phyloP scores from a whole-genome alignment of 140 eudicot genomes.

The Erigeron philadelphicus region DNA sequence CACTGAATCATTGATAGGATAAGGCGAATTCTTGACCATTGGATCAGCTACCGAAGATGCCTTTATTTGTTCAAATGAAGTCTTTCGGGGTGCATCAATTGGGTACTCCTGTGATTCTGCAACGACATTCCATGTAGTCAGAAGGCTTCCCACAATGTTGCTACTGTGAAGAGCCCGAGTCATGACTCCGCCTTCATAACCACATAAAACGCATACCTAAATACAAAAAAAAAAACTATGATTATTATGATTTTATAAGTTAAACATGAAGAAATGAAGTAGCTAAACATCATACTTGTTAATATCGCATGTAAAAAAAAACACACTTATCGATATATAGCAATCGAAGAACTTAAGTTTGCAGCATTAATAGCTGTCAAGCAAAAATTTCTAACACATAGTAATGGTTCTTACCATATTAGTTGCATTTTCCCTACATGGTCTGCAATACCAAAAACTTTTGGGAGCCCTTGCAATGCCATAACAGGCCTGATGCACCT shows the following conservation, averaged over 20 bases:
- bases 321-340: not conserved
- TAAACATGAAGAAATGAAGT: not conserved
- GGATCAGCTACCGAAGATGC: slow-evolving; percentile 27
- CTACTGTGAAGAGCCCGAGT: slow-evolving; percentile 50
- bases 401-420: slow-evolving; percentile 38
- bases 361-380: not conserved
- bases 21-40: slow-evolving; percentile 15
- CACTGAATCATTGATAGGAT: slow-evolving; percentile 18
- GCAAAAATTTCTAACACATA: not conserved
- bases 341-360: not conserved
- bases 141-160: slow-evolving; percentile 40
- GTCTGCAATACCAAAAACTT: slow-evolving; percentile 57
- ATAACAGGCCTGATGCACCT: slow-evolving; percentile 74
- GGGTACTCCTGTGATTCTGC: slow-evolving; percentile 25
- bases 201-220: slow-evolving; percentile 61
- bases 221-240: slow-evolving; percentile 16
- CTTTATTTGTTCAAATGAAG: slow-evolving; percentile 22
- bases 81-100: slow-evolving; percentile 24
- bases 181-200: slow-evolving; percentile 67
- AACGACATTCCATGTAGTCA: slow-evolving; percentile 42
- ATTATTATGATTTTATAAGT: slow-evolving; percentile 12
- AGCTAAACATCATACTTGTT: not conserved
- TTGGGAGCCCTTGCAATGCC: slow-evolving; percentile 52
- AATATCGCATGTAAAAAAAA: no score
- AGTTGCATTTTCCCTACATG: slow-evolving; percentile 47